These are phyloP conservation scores for Hura crepitans DNA, from an alignment of 441 rosid species.

Conservation along the genomic window DNA sequence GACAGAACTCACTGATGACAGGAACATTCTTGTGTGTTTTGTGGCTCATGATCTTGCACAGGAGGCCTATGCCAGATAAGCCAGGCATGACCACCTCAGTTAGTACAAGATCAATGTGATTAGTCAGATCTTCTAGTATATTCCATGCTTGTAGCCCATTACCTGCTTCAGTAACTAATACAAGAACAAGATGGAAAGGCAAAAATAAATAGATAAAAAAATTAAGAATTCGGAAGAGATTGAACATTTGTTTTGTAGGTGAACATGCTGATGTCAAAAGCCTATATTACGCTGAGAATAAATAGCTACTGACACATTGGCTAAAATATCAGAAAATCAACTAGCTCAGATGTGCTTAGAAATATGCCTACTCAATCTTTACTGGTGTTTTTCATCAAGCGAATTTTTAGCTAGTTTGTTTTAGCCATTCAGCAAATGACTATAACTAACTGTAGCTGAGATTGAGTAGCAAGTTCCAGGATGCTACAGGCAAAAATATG, in stretches of 20 bases:
- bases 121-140: constrained; percentile 49
- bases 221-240: not conserved
- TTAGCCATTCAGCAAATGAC: not conserved
- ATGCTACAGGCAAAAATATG: not conserved
- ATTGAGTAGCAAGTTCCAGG: not conserved
- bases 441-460: not conserved
- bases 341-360: not conserved
- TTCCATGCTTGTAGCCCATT: constrained; percentile 74
- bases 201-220: constrained; percentile 2
- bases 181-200: not conserved
- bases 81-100: constrained; percentile 75
- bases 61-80: constrained; percentile 58
- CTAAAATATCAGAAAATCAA: constrained; percentile 1
- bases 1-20: constrained; percentile 59
- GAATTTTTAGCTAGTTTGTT: not conserved
- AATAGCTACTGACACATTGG: not conserved
- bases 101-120: constrained; percentile 66
- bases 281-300: not conserved
- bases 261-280: not conserved
- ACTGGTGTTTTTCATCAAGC: not conserved
- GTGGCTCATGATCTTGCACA: constrained; percentile 74
- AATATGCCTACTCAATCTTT: not conserved
- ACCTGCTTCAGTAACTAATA: constrained; percentile 56
- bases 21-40: constrained; percentile 61
- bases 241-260: not conserved